phyloP scores from a whole-genome alignment of 495 filamentous ascomycete genomes.

The Xeromyces bisporus region DNA sequence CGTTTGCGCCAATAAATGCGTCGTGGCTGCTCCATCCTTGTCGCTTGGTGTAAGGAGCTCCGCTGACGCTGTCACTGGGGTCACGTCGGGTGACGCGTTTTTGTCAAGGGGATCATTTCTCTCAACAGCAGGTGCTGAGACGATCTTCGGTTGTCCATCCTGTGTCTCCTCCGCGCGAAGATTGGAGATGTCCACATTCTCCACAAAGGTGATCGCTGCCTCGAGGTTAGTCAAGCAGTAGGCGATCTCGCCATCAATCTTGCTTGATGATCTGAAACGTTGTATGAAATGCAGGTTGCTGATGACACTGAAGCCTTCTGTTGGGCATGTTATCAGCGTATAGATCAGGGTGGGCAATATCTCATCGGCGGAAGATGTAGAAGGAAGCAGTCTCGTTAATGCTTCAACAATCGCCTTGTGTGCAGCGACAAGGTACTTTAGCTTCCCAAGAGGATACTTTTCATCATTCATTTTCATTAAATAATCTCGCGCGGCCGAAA shows the following conservation, averaged over 20 bases:
- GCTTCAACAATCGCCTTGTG: conserved; percentile 93
- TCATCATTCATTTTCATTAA: conserved; percentile 73
- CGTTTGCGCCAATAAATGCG: conserved; percentile 25
- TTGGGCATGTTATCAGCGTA: conserved; percentile 75
- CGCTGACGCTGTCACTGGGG: conserved; percentile 17
- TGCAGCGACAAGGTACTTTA: conserved; percentile 69
- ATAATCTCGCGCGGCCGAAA: conserved; percentile 52
- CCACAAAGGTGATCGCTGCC: conserved; percentile 87
- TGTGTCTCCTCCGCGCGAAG: conserved; percentile 65
- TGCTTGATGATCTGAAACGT: conserved; percentile 70
- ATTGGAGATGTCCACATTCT: conserved; percentile 88
- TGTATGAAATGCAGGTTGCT: conserved; percentile 92
- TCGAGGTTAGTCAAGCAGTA: conserved; percentile 96
- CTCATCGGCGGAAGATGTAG: conserved; percentile 90
- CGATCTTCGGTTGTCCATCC: conserved; percentile 43
- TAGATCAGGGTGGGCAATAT: conserved; percentile 95
- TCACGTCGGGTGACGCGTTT: conserved; percentile 16
- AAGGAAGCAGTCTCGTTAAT: conserved; percentile 52
- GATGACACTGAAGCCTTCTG: conserved; percentile 73
- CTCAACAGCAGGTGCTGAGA: conserved; percentile 34
- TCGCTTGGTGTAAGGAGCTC: conserved; percentile 18
- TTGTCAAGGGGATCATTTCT: conserved; percentile 18
- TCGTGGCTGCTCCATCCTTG: conserved; percentile 20
- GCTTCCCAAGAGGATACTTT: conserved; percentile 76
- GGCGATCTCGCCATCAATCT: conserved; percentile 80